A percentile compares a stretch with the other conserved stretches of the same genome.
Evolutionary conservation across 2,329 filamentous ascomycete genomes (phyloP).

Genomic region (Fusarium nodosum): DNA sequence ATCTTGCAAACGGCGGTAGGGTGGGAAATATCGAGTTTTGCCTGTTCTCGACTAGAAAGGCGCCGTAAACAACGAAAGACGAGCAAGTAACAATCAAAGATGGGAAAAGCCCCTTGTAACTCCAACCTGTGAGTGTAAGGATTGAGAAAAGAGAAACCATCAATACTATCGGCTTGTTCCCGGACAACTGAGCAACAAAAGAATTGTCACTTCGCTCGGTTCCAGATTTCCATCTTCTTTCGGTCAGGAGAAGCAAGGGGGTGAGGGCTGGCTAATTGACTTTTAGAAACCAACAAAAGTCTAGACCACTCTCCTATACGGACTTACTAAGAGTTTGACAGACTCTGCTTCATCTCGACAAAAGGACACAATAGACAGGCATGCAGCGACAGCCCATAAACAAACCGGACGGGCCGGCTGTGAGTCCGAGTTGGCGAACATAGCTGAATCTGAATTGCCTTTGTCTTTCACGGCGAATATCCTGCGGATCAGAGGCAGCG

Average conservation of each 20-base stretch:
- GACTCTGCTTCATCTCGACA: not conserved
- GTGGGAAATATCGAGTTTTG: not conserved
- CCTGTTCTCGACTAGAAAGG: not conserved
- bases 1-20: not conserved
- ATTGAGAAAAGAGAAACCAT: not conserved
- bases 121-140: not conserved
- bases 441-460: accelerated
- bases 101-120: not conserved
- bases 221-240: not conserved
- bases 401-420: not conserved
- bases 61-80: not conserved
- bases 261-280: not conserved
- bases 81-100: not conserved
- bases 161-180: not conserved
- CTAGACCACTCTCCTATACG: accelerated
- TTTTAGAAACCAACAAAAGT: not conserved
- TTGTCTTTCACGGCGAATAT: not conserved
- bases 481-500: accelerated
- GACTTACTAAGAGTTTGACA: not conserved
- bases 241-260: not conserved
- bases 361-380: accelerated
- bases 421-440: accelerated
- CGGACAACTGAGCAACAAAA: not conserved
- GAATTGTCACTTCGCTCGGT: accelerated
- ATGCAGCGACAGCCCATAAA: not conserved